Evolutionary conservation across 108 stramenopile genomes (phyloP), one percentile per base, ranked within the genome.

Genomic region (Schizochytrium sp.): DNA sequence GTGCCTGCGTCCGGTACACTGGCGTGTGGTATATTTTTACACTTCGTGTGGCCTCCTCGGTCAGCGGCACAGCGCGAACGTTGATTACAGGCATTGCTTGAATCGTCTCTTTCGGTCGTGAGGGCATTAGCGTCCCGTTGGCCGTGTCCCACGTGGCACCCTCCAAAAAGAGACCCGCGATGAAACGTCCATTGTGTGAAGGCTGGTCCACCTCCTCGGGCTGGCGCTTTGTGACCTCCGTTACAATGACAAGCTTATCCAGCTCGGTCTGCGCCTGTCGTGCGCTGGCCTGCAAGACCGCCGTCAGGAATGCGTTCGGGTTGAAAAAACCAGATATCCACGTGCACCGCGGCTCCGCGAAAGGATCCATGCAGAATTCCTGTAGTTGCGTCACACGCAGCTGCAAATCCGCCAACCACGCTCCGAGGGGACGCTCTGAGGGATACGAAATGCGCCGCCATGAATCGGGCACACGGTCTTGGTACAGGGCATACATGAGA

Each of bases 391-490:
- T 23, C 19, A 90, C 21, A 2, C 93, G 90, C 44, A 57, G 44
- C n/a, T 76, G 48, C 43, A 91, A 28, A 72, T 93, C 90, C 18
- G 60, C 25, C 57, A 93, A 29, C 93, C 93, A 93, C 0, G 72
- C 16, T 10, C 72, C 43, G 21, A 93, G 48, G 23, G 60, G 23
- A 57, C 90, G 88, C n/a, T 48, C n/a, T 16, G 90, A 88, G 4
- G 93, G 92, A 76, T 90, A 95, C 14, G 94, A 94, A 28, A 91
- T 87, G 57, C 92, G 93, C 72, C 94, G 92, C 96, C 96, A 96
- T 51, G 89, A 89, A 87, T 90, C 94, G 5, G 94, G 94, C 60
- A 93, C 93, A 45, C 18, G 23, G 58, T 93, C 90, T 34, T 91
- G 55, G 45, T 57, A 87, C 53, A 93, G 58, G 21, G 90, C 72